These are phyloP conservation scores for Colletotrichum tabaci DNA, from an alignment of 2,329 filamentous ascomycete species.

Conservation along the genomic window DNA sequence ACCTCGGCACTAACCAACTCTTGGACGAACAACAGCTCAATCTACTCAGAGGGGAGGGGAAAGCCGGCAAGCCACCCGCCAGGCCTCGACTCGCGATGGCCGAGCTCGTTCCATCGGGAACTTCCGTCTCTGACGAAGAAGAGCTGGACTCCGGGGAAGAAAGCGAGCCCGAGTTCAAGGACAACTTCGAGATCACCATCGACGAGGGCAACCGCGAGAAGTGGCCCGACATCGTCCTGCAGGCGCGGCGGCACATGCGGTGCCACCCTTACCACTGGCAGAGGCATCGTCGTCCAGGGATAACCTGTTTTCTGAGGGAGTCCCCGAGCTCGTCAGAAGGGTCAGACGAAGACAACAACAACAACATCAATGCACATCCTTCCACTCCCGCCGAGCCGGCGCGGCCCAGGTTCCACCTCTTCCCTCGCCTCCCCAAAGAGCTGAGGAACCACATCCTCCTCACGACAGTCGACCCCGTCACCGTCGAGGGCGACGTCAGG, in stretches of 20 bases:
- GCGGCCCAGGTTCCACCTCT: background rate
- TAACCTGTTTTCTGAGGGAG: background rate
- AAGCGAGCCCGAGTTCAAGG: background rate
- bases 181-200: background rate
- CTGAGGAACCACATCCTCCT: conserved; percentile 5
- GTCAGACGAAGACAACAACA: background rate
- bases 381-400: background rate
- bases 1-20: background rate
- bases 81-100: background rate
- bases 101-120: background rate
- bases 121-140: background rate
- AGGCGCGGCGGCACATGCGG: conserved; percentile 11
- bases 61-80: background rate
- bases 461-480: background rate
- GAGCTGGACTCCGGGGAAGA: background rate
- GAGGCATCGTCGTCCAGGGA: background rate
- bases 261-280: background rate
- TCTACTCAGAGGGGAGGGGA: no score
- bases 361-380: background rate
- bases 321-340: background rate
- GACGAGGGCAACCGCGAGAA: background rate
- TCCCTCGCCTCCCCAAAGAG: background rate
- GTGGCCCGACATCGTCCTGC: background rate
- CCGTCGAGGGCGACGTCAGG: background rate
- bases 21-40: background rate